These are phyloP conservation scores for Chaetomiaceae sp. DNA, from an alignment of 2,329 filamentous ascomycete genomes.

Conservation along the genomic window DNA sequence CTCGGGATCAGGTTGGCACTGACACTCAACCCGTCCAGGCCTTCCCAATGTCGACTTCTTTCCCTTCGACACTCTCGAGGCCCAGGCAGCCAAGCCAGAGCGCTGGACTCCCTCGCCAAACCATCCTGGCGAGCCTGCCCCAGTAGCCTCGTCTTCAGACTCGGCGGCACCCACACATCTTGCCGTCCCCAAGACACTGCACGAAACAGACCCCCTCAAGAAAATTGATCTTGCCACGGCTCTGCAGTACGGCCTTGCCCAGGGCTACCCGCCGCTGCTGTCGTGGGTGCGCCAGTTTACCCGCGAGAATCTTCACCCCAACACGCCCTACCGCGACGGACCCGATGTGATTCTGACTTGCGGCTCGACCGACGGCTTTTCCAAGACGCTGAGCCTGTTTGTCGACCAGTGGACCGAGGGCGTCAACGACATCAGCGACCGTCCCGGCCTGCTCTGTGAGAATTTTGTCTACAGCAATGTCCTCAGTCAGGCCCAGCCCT, in stretches of 20 bases:
- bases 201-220: slow-evolving; percentile 53
- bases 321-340: slow-evolving; percentile 71
- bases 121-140: slow-evolving; percentile 39
- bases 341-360: slow-evolving; percentile 75
- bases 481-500: slow-evolving; percentile 60
- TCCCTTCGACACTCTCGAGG: slow-evolving; percentile 86
- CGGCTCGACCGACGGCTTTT: slow-evolving; percentile 81
- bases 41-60: slow-evolving; percentile 79
- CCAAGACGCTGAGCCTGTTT: slow-evolving; percentile 71
- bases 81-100: slow-evolving; percentile 67
- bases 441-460: slow-evolving; percentile 77
- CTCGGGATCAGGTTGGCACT: background rate
- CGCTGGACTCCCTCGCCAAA: slow-evolving; percentile 70
- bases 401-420: slow-evolving; percentile 70
- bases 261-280: slow-evolving; percentile 75
- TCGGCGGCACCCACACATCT: slow-evolving; percentile 47
- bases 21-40: slow-evolving; percentile 47
- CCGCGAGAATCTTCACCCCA: slow-evolving; percentile 71
- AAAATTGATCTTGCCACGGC: slow-evolving; percentile 79
- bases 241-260: slow-evolving; percentile 79
- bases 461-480: slow-evolving; percentile 77
- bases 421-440: slow-evolving; percentile 60
- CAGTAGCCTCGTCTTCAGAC: slow-evolving; percentile 26
- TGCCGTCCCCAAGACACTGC: slow-evolving; percentile 65
- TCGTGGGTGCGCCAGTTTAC: slow-evolving; percentile 77